A percentile compares a stretch with the other conserved stretches of the same genome.
These are phyloP conservation scores for Acidiella bohemica DNA, from an alignment of 495 filamentous ascomycete species.

Conservation along the genomic window DNA sequence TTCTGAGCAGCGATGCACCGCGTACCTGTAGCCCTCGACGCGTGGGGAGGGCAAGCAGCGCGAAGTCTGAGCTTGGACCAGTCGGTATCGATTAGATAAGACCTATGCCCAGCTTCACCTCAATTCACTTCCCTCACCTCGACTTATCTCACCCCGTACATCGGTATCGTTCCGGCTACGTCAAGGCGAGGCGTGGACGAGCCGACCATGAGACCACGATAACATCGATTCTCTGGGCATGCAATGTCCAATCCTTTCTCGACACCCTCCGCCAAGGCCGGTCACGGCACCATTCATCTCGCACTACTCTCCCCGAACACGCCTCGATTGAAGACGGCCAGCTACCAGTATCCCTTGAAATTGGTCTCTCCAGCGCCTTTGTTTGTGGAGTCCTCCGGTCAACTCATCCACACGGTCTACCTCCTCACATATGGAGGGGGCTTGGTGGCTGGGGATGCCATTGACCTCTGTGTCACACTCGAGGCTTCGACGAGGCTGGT, in stretches of 20 bases:
- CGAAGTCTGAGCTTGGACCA: too few relatives aligned
- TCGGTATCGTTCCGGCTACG: too few relatives aligned
- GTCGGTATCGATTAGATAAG: too few relatives aligned
- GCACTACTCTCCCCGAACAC: slow-evolving; percentile 55
- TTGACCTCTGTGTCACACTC: slow-evolving; percentile 57
- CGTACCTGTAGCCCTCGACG: too few relatives aligned
- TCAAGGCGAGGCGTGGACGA: too few relatives aligned
- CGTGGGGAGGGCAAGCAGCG: too few relatives aligned
- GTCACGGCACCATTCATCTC: slow-evolving; percentile 63
- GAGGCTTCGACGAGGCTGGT: slow-evolving; percentile 53
- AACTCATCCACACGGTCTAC: slow-evolving; percentile 56
- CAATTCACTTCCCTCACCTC: not conserved
- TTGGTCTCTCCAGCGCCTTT: slow-evolving; percentile 52
- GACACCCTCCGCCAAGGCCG: slow-evolving; percentile 54
- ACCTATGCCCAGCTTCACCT: too few relatives aligned
- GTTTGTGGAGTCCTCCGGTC: slow-evolving; percentile 20
- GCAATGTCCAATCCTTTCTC: slow-evolving; percentile 47
- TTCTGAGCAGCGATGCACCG: too few relatives aligned
- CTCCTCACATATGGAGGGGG: slow-evolving; percentile 92
- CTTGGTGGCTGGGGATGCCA: slow-evolving; percentile 70
- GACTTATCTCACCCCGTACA: not conserved
- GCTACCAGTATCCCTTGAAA: slow-evolving; percentile 90
- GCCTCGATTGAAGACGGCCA: slow-evolving; percentile 58
- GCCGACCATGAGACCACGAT: slow-evolving; percentile 16
- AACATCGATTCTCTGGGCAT: slow-evolving; percentile 4